Percentiles rank a stretch among this genome's conserved stretches.
These are phyloP conservation scores for Inonotus obliquus DNA, from an alignment of 1,284 basidiomycete species.

Conservation along the genomic window DNA sequence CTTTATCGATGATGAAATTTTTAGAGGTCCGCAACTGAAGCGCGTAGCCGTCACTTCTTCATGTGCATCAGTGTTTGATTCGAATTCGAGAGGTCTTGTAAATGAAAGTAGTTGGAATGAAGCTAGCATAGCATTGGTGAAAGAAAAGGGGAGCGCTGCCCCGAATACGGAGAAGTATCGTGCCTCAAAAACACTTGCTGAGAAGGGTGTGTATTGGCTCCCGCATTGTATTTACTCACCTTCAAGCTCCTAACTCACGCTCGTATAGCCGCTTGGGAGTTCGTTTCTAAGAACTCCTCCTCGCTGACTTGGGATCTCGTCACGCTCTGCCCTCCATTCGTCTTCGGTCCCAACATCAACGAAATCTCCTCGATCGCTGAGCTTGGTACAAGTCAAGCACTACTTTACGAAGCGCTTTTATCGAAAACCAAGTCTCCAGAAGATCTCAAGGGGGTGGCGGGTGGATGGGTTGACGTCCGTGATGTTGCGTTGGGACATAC, in stretches of 20 bases:
- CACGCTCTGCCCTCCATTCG: constrained; percentile 18
- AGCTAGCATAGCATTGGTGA: constrained; percentile 11
- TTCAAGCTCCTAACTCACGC: background rate
- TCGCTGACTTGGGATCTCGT: constrained; percentile 19
- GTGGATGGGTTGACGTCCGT: constrained; percentile 44
- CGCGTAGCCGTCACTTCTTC: constrained; percentile 14
- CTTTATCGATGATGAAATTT: background rate
- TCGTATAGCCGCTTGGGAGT: constrained; percentile 23
- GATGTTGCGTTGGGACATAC: constrained; percentile 44
- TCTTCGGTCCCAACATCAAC: constrained; percentile 16
- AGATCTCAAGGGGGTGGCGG: constrained; percentile 23
- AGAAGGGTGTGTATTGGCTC: constrained; percentile 5
- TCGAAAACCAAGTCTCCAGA: constrained; percentile 13
- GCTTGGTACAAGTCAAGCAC: constrained; percentile 7
- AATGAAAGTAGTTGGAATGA: constrained; percentile 17
- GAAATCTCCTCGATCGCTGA: constrained; percentile 9
- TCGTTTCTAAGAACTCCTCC: constrained; percentile 18
- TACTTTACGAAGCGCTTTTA: constrained; percentile 12
- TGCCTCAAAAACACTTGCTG: constrained; percentile 17
- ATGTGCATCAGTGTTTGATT: constrained; percentile 11
- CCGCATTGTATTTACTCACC: too few relatives aligned
- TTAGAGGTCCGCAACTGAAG: constrained; percentile 16
- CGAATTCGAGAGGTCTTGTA: background rate
- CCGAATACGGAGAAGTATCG: constrained; percentile 11
- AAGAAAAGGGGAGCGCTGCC: constrained; percentile 12